These are phyloP conservation scores for Phylloporus arenicola DNA, from an alignment of 768 basidiomycete genomes.

Conservation along the genomic window DNA sequence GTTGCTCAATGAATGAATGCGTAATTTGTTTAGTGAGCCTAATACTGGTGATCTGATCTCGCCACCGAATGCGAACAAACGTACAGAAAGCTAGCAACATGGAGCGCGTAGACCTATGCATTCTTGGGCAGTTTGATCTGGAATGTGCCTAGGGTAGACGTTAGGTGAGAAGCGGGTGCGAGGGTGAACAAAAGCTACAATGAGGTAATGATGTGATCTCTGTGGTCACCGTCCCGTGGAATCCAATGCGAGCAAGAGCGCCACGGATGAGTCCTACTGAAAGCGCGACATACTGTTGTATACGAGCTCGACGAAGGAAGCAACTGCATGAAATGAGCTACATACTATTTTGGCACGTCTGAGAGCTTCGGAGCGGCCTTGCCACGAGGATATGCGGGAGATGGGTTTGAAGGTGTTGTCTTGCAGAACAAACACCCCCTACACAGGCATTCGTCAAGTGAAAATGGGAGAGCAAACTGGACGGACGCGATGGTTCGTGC, in stretches of 20 bases:
- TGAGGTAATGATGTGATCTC: conserved; percentile 82
- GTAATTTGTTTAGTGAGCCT: no score
- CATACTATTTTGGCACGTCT: conserved; percentile 67
- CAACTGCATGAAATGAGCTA: not conserved
- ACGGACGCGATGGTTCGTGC: conserved; percentile 88
- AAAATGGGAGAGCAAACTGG: not conserved
- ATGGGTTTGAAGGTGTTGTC: conserved; percentile 89
- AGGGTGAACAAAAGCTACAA: conserved; percentile 43
- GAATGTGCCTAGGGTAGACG: conserved; percentile 57
- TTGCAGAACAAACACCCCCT: conserved; percentile 94
- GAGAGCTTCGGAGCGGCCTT: conserved; percentile 68
- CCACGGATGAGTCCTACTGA: conserved; percentile 83
- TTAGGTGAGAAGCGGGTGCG: not conserved
- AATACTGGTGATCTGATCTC: no score
- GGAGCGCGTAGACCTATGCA: conserved; percentile 21
- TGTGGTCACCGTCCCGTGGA: conserved; percentile 66
- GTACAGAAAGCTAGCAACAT: no score
- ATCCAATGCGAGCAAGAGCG: conserved; percentile 71
- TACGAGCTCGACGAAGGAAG: not conserved
- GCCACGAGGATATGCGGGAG: conserved; percentile 72
- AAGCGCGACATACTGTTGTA: conserved; percentile 70
- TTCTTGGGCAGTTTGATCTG: conserved; percentile 76
- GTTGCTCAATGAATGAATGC: no score
- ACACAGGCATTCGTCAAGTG: not conserved
- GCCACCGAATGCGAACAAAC: no score